Conservation (phyloP, 768 basidiomycete genomes). For the Suillus brevipes region DNA sequence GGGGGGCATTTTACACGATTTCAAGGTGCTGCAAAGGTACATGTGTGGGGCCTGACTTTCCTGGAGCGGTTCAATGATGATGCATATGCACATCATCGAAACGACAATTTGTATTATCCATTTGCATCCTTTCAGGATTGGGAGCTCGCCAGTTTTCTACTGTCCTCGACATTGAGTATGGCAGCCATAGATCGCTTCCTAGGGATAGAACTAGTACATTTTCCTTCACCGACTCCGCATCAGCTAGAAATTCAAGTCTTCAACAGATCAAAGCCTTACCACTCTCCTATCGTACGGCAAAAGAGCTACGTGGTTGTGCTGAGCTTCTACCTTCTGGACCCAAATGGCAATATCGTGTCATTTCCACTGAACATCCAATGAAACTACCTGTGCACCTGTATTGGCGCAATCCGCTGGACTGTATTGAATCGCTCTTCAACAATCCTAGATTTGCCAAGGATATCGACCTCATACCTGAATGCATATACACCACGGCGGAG, state of each 20-base stretch:
- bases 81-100: neutral
- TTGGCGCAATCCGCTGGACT: too few relatives aligned
- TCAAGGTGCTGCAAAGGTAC: neutral
- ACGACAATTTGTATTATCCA: slow-evolving; percentile 29
- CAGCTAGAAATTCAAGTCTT: neutral
- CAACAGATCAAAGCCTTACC: slow-evolving; percentile 1
- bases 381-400: too few relatives aligned
- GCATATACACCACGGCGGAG: too few relatives aligned
- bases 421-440: too few relatives aligned
- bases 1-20: neutral
- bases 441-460: too few relatives aligned
- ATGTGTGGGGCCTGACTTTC: neutral
- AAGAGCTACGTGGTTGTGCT: too few relatives aligned
- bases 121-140: slow-evolving; percentile 33
- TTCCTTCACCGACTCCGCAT: neutral
- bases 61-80: neutral
- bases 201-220: slow-evolving; percentile 25
- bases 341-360: too few relatives aligned
- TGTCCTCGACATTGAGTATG: slow-evolving; percentile 32
- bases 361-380: too few relatives aligned
- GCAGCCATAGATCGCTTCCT: slow-evolving; percentile 29
- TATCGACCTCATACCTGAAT: too few relatives aligned
- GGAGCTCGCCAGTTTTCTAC: slow-evolving; percentile 32
- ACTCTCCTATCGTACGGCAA: too few relatives aligned
- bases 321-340: too few relatives aligned